Conservation (phyloP, 257 asterid genomes). For the Coffea canephora region DNA sequence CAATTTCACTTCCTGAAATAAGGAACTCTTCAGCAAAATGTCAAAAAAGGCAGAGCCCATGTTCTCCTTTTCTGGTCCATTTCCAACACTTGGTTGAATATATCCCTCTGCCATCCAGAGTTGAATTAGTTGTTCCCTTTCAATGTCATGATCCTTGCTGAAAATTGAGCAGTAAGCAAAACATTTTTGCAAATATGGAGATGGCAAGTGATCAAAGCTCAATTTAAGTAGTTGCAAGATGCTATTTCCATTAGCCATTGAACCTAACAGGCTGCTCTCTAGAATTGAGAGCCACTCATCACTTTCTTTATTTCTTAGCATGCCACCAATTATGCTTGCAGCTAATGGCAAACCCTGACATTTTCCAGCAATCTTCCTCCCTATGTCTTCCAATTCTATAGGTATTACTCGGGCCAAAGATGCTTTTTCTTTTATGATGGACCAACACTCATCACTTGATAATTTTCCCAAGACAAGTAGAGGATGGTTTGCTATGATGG, state of each 20-base stretch:
- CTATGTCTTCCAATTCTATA: neutral
- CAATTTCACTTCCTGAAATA: slow-evolving; percentile 10
- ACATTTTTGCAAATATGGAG: slow-evolving; percentile 23
- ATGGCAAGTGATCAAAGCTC: slow-evolving; percentile 31
- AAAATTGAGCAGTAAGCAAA: slow-evolving; percentile 35
- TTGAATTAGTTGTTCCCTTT: slow-evolving; percentile 20
- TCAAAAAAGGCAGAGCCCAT: slow-evolving; percentile 17
- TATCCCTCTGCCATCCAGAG: slow-evolving; percentile 35
- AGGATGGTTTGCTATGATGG: neutral
- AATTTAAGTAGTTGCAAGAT: slow-evolving; percentile 13
- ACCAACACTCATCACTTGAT: slow-evolving; percentile 6
- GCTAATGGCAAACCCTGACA: neutral
- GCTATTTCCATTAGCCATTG: neutral
- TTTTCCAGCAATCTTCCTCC: neutral
- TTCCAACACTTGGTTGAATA: slow-evolving; percentile 8
- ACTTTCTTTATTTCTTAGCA: slow-evolving; percentile 8
- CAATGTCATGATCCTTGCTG: neutral
- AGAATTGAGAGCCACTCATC: slow-evolving; percentile 22
- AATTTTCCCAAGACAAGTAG: neutral
- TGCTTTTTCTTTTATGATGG: neutral
- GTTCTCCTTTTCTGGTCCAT: neutral
- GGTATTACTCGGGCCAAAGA: neutral
- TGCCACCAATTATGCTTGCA: slow-evolving; percentile 24
- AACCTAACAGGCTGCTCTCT: neutral
- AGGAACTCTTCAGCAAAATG: slow-evolving; percentile 23